Base-by-base conservation (phyloP, 441 rosid species). In the Gossypium trilobum region DNA sequence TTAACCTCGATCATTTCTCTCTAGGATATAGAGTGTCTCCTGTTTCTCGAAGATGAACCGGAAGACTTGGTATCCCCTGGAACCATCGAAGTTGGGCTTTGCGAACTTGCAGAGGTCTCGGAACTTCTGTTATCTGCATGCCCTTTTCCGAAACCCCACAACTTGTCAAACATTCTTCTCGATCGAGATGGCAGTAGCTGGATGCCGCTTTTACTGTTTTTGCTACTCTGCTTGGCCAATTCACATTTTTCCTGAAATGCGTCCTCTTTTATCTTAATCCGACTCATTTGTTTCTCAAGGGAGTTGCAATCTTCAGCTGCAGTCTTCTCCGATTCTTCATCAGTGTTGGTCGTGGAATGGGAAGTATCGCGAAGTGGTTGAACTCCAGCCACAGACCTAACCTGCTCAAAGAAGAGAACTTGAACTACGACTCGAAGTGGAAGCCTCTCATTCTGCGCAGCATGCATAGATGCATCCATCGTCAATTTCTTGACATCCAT, bases 351-450 rank as follows among this genome's bases (percentile, higher is more conserved):
- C 0, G 74, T 73, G 36, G 87, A 82, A 67, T 73, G 81, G 23
- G 82, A 85, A 48, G 44, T 73, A 71, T 70, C 79, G 0, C 31
- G 79, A 42, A 68, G 82, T 3, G 85, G 86, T 54, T 78, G 87
- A 71, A 70, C 81, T 51, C 87, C 85, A 2, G 86, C 82, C 19
- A 87, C 85, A 17, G 87, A 87, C 77, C 95, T 79, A 16, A 88
- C 86, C 82, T 92, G 99, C 88, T 92, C 97, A 25, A 90, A 92
- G 82, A 86, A 94, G 73, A 94, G 90, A 63, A 94, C 97, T 84
- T 94, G 99, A 33, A 94, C 97, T 0, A 94, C 90, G 9, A 90
- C 87, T 1, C 97, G 86, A 10, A 94, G 85, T 0, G 99, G 99
- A 31, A 94, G 91, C 5, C 82, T 75, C 20, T 92, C 97, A 13